Evolutionary conservation across 768 basidiomycete species (phyloP), one percentile per base, ranked within the genome.

Genomic region (Cystobasidium ongulense): DNA sequence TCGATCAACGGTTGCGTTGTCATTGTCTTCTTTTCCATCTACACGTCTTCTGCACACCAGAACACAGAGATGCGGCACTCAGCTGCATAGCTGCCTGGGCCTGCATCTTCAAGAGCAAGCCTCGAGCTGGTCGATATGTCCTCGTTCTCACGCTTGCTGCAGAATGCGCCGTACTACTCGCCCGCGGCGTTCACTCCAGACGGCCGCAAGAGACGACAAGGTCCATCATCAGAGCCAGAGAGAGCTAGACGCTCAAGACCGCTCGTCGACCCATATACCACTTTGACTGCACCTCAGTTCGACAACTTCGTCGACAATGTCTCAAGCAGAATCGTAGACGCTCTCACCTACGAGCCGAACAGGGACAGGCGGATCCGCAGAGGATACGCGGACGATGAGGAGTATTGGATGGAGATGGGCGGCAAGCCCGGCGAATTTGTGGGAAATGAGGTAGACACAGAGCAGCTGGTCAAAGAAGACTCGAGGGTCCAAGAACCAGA

Each of bases 401-500:
- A 71, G 68, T 71, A 71, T 54, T 71, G 68, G 68, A 3, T 57
- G 7, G 54, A 71, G 68, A 54, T 59, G 54, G 68, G 68, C 43
- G 68, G 68, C 50, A 54, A 71, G 68, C 68, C 68, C 10, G 68
- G 68, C 33, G 52, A 71, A 23, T 71, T 71, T 27, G 41, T 67
- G 43, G 65, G 65, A 11, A 50, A 50, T 25, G 7, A 67, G 65
- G 10, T 31, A 38, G 29, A 63, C 11, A 38, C 43, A 31, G 39
- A 67, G 43, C 33, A 67, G 17, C 27, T 15, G 18, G 43, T 8
- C 1, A 11, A 1, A 50, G 43, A 67, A 17, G 65, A 25, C n/a
- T 7, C 2, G 43, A 17, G 23, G 21, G 21, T 35, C 13, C 31
- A 36, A 41, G 3, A 4, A 23, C 33, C 31, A 5, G 63, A 39